Conservation (phyloP, 768 basidiomycete genomes). For the Tricholoma sp. region DNA sequence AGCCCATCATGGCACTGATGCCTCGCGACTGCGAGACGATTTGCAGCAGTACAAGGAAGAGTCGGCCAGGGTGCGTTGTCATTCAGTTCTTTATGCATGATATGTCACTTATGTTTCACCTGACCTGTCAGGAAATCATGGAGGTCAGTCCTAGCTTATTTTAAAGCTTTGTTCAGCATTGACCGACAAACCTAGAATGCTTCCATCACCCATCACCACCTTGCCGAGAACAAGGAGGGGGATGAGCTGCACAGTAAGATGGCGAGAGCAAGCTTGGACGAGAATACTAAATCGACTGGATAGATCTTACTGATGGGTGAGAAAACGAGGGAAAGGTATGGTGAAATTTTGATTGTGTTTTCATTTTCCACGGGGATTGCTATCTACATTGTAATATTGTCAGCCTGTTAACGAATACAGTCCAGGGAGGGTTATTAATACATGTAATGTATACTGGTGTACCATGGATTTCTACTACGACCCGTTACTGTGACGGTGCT, state of each 20-base stretch:
- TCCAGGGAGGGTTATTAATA: not conserved
- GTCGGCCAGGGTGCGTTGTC: conserved; percentile 48
- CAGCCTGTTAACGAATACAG: not conserved
- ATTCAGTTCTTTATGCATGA: not conserved
- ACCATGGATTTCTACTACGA: too few relatives aligned
- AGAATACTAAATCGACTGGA: conserved; percentile 12
- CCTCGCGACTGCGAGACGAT: conserved; percentile 50
- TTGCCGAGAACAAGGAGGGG: conserved; percentile 12
- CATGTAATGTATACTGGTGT: too few relatives aligned
- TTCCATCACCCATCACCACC: conserved; percentile 45
- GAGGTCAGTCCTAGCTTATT: conserved; percentile 16
- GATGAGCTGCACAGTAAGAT: conserved; percentile 25
- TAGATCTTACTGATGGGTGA: not conserved
- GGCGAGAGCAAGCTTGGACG: conserved; percentile 24
- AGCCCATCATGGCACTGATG: conserved; percentile 33
- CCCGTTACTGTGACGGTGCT: too few relatives aligned
- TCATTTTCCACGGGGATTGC: not conserved
- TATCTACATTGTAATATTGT: conserved; percentile 2
- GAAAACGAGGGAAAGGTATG: not conserved
- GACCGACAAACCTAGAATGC: conserved; percentile 25
- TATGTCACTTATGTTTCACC: not conserved
- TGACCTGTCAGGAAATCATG: conserved; percentile 28
- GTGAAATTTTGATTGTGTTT: not conserved
- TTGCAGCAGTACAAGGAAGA: conserved; percentile 74
- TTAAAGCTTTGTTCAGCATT: not conserved